These are phyloP conservation scores for Populus tremula DNA, from an alignment of 345 rosid genomes.

Conservation along the genomic window DNA sequence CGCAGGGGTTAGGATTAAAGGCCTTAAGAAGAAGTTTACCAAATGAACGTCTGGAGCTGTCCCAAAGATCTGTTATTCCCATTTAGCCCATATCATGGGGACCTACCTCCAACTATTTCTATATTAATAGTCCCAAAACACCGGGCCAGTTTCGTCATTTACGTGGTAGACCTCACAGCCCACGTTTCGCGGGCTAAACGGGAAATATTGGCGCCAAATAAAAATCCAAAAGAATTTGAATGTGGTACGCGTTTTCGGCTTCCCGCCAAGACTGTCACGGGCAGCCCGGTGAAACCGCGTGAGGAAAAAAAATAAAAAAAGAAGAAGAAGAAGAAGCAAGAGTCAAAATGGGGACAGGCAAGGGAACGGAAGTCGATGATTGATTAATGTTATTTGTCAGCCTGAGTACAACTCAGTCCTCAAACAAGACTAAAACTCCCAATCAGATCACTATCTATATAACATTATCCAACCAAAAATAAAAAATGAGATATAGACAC, in stretches of 20 bases:
- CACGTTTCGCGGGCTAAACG: conserved; percentile 26
- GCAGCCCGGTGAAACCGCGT: conserved; percentile 38
- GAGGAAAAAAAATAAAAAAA: not conserved
- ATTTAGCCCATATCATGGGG: not conserved
- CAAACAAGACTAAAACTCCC: not conserved
- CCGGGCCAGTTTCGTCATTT: conserved; percentile 4
- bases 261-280: conserved; percentile 36
- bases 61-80: not conserved
- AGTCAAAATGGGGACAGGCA: conserved; percentile 25
- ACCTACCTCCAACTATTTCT: not conserved
- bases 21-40: not conserved
- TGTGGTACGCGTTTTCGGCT: not conserved
- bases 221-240: not conserved
- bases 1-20: too few species aligned
- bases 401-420: not conserved
- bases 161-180: conserved; percentile 6
- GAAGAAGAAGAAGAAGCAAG: not conserved
- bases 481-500: too few species aligned
- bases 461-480: not conserved
- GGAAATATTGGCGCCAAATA: conserved; percentile 26
- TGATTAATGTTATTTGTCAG: conserved; percentile 6
- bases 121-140: not conserved
- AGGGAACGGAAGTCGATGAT: conserved; percentile 25
- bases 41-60: not conserved
- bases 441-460: not conserved